phyloP scores from a whole-genome alignment of 78 protist species.

The Dictyostelium brefeldianum region DNA sequence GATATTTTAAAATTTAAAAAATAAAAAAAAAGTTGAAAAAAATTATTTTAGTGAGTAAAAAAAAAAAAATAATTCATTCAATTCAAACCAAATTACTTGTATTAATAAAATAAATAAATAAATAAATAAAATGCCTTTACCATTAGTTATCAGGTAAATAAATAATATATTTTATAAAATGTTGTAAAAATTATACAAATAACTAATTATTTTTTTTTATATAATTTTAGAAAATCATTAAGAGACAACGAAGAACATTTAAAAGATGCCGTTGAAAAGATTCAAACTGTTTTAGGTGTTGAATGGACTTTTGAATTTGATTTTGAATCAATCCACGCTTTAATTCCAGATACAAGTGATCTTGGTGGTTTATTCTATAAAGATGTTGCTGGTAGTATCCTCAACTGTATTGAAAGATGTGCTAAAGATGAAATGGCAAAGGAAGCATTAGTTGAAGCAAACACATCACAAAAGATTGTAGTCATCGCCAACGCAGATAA shows the following conservation, averaged over 20 bases:
- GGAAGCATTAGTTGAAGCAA: slow-evolving; percentile 75
- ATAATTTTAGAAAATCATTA: slow-evolving; percentile 16
- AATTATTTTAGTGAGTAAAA: not conserved
- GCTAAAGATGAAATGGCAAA: slow-evolving; percentile 65
- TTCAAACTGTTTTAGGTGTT: slow-evolving; percentile 30
- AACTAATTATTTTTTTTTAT: not conserved
- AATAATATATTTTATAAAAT: not conserved
- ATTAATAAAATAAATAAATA: not conserved
- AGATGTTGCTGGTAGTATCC: slow-evolving; percentile 16
- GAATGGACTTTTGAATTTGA: slow-evolving; percentile 74
- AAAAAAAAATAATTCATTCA: not conserved
- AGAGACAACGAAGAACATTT: slow-evolving; percentile 64
- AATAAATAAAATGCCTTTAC: slow-evolving; percentile 44
- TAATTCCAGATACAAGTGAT: not conserved
- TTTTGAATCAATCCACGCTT: slow-evolving; percentile 53
- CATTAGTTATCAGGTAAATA: slow-evolving; percentile 31
- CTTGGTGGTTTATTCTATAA: slow-evolving; percentile 63
- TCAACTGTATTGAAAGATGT: slow-evolving; percentile 11
- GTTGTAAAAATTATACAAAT: too few relatives aligned
- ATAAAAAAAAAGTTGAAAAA: not conserved
- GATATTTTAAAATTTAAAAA: too few relatives aligned
- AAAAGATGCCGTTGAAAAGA: slow-evolving; percentile 18
- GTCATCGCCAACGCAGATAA: slow-evolving; percentile 55
- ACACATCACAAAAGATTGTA: slow-evolving; percentile 18
- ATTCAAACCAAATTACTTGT: not conserved